phyloP scores from a whole-genome alignment of 1,284 basidiomycete species.

The Caloboletus firmus region DNA sequence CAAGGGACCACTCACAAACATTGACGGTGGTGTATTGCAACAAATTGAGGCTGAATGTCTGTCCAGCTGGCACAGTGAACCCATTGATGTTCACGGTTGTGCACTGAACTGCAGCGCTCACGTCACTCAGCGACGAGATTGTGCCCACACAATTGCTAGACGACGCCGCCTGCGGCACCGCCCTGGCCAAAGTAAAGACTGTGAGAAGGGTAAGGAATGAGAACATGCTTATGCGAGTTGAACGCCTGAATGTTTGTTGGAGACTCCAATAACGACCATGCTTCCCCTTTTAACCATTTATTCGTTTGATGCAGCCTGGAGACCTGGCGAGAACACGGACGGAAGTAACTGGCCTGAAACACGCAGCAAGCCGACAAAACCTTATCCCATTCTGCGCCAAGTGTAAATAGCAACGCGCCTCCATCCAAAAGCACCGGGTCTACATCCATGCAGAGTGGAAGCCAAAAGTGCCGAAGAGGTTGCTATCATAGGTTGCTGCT shows the following conservation, averaged over 20 bases:
- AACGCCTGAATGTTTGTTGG: background rate
- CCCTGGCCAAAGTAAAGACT: constrained; percentile 21
- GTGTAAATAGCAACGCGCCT: background rate
- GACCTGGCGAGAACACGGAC: background rate
- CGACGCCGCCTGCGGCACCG: constrained; percentile 15
- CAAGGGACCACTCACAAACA: constrained; percentile 23
- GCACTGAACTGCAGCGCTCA: constrained; percentile 33
- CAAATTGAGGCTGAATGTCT: constrained; percentile 41
- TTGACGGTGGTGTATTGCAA: constrained; percentile 45
- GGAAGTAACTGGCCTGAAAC: too few relatives aligned
- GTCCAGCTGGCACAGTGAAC: constrained; percentile 47
- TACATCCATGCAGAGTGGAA: background rate
- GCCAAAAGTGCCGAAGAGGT: background rate
- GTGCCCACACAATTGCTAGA: constrained; percentile 30
- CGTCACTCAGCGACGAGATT: constrained; percentile 38
- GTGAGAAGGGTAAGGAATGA: constrained; percentile 14
- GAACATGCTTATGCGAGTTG: constrained; percentile 17
- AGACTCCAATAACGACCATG: background rate
- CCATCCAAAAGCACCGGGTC: background rate
- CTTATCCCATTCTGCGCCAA: background rate
- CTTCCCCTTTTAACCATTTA: background rate
- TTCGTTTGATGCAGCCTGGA: background rate
- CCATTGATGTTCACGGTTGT: constrained; percentile 38
- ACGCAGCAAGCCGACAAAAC: background rate
- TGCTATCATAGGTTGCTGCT: background rate